Conservation (phyloP, 305 asterid species). For the Fraxinus angustifolia region DNA sequence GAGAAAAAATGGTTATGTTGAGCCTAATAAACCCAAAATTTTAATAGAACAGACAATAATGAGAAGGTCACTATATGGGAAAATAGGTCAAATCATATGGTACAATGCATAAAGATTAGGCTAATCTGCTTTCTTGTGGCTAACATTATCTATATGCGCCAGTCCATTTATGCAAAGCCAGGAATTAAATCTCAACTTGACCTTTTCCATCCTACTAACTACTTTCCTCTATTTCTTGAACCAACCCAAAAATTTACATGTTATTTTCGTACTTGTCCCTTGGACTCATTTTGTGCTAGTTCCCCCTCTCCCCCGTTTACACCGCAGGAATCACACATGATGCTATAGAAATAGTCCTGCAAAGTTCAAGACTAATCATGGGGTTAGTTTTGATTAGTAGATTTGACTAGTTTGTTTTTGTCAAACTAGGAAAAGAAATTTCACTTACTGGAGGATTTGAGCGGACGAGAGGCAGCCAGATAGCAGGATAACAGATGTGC, state of each 20-base stretch:
- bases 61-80: slow-evolving; percentile 27
- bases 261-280: slow-evolving; percentile 22
- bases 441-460: slow-evolving; percentile 20
- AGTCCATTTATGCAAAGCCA: slow-evolving; percentile 41
- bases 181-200: slow-evolving; percentile 27
- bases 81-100: slow-evolving; percentile 26
- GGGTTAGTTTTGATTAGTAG: not conserved
- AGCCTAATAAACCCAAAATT: slow-evolving; percentile 18
- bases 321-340: not conserved
- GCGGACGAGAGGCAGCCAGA: slow-evolving; percentile 26
- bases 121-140: slow-evolving; percentile 24
- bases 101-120: slow-evolving; percentile 27
- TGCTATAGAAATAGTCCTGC: not conserved
- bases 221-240: slow-evolving; percentile 11
- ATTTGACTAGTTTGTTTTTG: not conserved
- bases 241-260: slow-evolving; percentile 16
- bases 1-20: not conserved
- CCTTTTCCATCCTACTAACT: slow-evolving; percentile 20
- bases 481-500: slow-evolving; percentile 25
- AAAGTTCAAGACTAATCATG: not conserved
- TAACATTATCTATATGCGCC: slow-evolving; percentile 29
- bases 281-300: slow-evolving; percentile 8
- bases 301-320: not conserved
- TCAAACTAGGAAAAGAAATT: not conserved
- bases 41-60: slow-evolving; percentile 19